Conservation (phyloP, 2,329 filamentous ascomycete species). For the Pseudogymnoascus sp. region DNA sequence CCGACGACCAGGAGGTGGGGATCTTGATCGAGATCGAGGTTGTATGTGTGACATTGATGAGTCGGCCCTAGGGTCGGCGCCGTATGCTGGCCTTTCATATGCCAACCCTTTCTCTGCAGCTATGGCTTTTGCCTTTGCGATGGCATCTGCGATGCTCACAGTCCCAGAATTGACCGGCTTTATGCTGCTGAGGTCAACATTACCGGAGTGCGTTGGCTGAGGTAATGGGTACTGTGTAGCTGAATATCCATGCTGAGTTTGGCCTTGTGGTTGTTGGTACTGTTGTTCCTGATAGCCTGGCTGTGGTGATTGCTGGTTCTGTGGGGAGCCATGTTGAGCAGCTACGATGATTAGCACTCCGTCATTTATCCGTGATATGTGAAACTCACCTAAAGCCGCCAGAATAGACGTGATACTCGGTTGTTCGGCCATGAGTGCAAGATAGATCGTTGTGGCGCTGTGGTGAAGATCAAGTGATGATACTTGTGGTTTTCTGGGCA, state of each 20-base stretch:
- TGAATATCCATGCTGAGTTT: slow-evolving; percentile 35
- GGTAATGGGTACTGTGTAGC: slow-evolving; percentile 34
- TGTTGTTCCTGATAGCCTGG: slow-evolving; percentile 26
- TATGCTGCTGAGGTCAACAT: slow-evolving; percentile 71
- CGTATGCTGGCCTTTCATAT: slow-evolving; percentile 48
- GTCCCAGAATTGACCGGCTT: slow-evolving; percentile 74
- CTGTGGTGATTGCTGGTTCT: slow-evolving; percentile 32
- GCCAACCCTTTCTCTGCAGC: slow-evolving; percentile 70
- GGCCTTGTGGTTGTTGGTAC: slow-evolving; percentile 36
- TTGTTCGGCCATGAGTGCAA: slow-evolving; percentile 35
- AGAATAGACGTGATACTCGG: slow-evolving; percentile 44
- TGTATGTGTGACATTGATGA: slow-evolving; percentile 41
- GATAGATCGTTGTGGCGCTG: not conserved
- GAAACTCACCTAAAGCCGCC: slow-evolving; percentile 39
- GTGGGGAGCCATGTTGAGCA: slow-evolving; percentile 19
- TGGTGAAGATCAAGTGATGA: not conserved
- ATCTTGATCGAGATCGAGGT: slow-evolving; percentile 63
- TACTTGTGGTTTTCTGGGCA: not conserved
- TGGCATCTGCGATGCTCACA: slow-evolving; percentile 75
- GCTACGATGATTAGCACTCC: slow-evolving; percentile 8
- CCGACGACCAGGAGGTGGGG: slow-evolving; percentile 59
- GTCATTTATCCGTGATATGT: not conserved
- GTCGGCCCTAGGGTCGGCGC: slow-evolving; percentile 22
- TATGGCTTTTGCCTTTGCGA: slow-evolving; percentile 76
- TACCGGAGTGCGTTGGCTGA: slow-evolving; percentile 63